These are phyloP conservation scores for Flaveria brownii DNA, from an alignment of 129 eudicot species.

Conservation along the genomic window DNA sequence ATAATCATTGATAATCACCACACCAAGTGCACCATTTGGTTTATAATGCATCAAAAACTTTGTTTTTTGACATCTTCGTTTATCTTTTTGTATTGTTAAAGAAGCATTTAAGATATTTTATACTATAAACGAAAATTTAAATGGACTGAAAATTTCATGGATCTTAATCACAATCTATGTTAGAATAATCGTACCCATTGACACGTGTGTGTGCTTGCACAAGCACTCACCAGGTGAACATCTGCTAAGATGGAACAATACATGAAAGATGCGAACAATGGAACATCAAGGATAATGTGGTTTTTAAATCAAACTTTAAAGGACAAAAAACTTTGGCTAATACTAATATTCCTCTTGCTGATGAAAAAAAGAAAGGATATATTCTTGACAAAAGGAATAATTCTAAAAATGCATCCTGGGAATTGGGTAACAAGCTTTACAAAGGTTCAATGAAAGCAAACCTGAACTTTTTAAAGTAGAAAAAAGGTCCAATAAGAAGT, in stretches of 20 bases:
- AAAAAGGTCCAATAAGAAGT: background rate
- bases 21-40: background rate
- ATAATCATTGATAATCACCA: background rate
- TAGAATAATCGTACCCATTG: background rate
- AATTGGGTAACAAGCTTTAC: conserved; percentile 28
- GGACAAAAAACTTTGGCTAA: conserved; percentile 18
- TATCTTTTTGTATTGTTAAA: background rate
- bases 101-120: background rate
- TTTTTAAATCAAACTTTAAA: conserved; percentile 37
- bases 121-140: background rate
- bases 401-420: conserved; percentile 33
- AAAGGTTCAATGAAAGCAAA: conserved; percentile 27
- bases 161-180: background rate
- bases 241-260: background rate
- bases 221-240: conserved; percentile 1
- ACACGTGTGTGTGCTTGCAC: background rate
- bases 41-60: background rate
- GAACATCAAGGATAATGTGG: conserved; percentile 20
- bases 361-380: background rate
- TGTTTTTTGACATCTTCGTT: too few relatives aligned
- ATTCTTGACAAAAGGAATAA: conserved; percentile 38
- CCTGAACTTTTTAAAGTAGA: conserved; percentile 22
- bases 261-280: conserved; percentile 19
- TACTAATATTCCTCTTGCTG: conserved; percentile 8
- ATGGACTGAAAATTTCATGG: background rate